These are phyloP conservation scores for Gastroboletus turbinatus DNA, from an alignment of 1,284 basidiomycete genomes.

Conservation along the genomic window DNA sequence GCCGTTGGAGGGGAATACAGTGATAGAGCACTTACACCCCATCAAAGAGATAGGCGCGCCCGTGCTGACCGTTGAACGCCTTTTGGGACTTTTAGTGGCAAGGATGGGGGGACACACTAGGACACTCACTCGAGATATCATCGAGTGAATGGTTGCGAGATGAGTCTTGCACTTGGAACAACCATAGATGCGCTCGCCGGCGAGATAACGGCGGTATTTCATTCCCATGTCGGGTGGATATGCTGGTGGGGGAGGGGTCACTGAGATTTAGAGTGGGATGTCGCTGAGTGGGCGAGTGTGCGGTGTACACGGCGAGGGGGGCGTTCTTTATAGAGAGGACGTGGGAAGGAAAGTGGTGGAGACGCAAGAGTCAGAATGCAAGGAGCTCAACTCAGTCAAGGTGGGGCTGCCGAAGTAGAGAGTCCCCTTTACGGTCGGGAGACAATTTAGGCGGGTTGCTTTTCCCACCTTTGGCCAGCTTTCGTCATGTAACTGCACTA, in stretches of 20 bases:
- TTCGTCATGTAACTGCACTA: neutral
- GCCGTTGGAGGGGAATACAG: conserved; percentile 1
- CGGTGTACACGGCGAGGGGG: neutral
- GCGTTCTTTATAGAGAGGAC: conserved; percentile 31
- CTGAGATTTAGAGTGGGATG: neutral
- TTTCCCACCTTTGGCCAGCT: conserved; percentile 30
- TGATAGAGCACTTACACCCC: conserved; percentile 66
- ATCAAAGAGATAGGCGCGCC: conserved; percentile 91
- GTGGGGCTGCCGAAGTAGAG: conserved; percentile 6
- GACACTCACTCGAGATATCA: conserved; percentile 84
- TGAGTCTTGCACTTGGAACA: conserved; percentile 93
- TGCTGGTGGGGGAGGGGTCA: neutral
- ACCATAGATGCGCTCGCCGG: conserved; percentile 86
- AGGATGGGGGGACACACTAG: neutral
- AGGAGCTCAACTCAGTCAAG: conserved; percentile 1
- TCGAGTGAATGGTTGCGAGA: conserved; percentile 87
- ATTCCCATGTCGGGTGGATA: conserved; percentile 65
- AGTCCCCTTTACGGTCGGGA: conserved; percentile 27
- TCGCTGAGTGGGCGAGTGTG: neutral
- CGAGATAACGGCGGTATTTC: conserved; percentile 86
- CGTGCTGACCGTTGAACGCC: conserved; percentile 95
- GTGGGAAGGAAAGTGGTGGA: conserved; percentile 29
- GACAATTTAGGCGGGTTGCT: conserved; percentile 22
- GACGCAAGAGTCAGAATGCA: conserved; percentile 11
- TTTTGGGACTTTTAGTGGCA: conserved; percentile 35